Evolutionary conservation across 345 rosid species (phyloP).

Genomic region (Salix koriyanagi): DNA sequence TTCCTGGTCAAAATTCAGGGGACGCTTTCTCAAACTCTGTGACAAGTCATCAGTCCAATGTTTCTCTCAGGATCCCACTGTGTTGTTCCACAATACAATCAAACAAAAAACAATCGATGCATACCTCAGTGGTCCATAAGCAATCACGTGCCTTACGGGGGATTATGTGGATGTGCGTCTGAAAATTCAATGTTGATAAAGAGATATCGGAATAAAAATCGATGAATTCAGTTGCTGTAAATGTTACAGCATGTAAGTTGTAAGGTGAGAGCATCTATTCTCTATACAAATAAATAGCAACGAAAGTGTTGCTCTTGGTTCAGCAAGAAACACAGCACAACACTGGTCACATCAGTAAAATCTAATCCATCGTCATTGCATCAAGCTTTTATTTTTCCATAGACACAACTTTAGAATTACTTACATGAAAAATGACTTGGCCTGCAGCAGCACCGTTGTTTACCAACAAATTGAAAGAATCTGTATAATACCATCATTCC

Average conservation of each 20-base stretch:
- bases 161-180: constrained; percentile 96
- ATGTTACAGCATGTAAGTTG: not conserved
- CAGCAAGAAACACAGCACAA: not conserved
- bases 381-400: not conserved
- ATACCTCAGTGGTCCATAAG: constrained; percentile 90
- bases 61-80: not conserved
- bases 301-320: no score
- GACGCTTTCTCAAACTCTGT: constrained; percentile 65
- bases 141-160: constrained; percentile 80
- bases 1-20: constrained; percentile 51
- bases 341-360: not conserved
- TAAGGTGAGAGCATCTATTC: no score
- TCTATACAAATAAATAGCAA: no score
- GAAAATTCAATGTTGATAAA: constrained; percentile 20
- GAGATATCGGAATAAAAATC: not conserved
- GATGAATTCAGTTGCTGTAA: not conserved
- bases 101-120: constrained; percentile 1
- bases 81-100: not conserved
- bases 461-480: constrained; percentile 90
- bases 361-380: not conserved
- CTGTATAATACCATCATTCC: constrained; percentile 31
- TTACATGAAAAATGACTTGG: constrained; percentile 89
- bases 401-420: constrained; percentile 11
- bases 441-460: constrained; percentile 96
- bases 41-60: constrained; percentile 5